Evolutionary conservation across 192 early-diverging fungal genomes (phyloP).

Genomic region (Diversispora epigaea): DNA sequence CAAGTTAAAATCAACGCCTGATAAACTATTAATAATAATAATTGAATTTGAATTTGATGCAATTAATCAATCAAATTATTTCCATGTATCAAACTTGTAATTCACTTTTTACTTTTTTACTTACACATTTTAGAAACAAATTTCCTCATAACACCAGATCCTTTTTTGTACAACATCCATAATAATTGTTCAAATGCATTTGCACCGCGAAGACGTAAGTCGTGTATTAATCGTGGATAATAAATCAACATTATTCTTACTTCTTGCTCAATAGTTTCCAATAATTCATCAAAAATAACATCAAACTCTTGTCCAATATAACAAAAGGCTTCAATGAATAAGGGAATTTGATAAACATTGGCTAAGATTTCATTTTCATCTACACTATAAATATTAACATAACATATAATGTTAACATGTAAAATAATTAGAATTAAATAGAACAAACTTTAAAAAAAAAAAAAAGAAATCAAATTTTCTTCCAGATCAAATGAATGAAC

Average conservation of each 20-base stretch:
- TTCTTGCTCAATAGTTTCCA: constrained; percentile 47
- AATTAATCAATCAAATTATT: not conserved
- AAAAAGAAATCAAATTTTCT: not conserved
- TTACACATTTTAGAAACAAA: constrained; percentile 51
- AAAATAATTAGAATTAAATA: constrained; percentile 19
- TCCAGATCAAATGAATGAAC: not conserved
- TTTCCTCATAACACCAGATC: constrained; percentile 41
- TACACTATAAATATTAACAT: constrained; percentile 34
- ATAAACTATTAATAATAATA: constrained; percentile 31
- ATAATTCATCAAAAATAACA: constrained; percentile 46
- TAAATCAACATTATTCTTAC: constrained; percentile 46
- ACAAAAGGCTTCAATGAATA: constrained; percentile 64
- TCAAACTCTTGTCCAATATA: constrained; percentile 52
- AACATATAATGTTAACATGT: not conserved
- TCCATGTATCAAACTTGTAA: no score
- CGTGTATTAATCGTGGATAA: constrained; percentile 49
- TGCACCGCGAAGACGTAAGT: constrained; percentile 47
- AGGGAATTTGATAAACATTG: constrained; percentile 47
- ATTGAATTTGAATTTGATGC: not conserved
- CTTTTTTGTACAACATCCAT: constrained; percentile 50
- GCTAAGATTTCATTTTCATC: constrained; percentile 46
- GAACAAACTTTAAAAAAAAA: constrained; percentile 15
- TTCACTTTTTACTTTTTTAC: constrained; percentile 2
- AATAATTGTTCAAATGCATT: constrained; percentile 56
- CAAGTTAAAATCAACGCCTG: constrained; percentile 34